Conservation (phyloP, 2,329 filamentous ascomycete species). For the Colletotrichum sp. region DNA sequence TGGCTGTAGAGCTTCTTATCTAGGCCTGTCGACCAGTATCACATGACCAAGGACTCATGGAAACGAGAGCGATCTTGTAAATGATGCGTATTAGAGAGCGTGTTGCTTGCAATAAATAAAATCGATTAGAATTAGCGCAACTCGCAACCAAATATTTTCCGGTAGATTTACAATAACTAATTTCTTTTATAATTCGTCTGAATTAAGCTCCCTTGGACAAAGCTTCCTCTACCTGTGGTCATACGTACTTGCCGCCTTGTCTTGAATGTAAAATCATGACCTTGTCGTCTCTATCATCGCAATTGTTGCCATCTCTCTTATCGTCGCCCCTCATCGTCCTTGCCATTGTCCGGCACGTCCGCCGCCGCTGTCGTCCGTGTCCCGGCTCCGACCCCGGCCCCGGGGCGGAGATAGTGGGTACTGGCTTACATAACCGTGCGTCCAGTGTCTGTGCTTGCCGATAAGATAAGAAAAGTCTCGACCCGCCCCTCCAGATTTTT, state of each 20-base stretch:
- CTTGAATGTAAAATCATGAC: background rate
- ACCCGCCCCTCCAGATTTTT: conserved; percentile 18
- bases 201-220: too few relatives aligned
- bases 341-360: too few relatives aligned
- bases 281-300: background rate
- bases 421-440: background rate
- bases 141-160: background rate
- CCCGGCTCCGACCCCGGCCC: background rate
- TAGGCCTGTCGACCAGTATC: background rate
- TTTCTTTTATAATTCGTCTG: too few relatives aligned
- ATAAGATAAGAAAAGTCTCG: conserved; percentile 14
- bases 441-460: background rate
- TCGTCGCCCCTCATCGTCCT: too few relatives aligned
- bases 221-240: too few relatives aligned
- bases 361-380: background rate
- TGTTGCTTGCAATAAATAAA: background rate
- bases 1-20: background rate
- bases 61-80: background rate
- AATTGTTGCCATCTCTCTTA: too few relatives aligned
- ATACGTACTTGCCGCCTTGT: background rate
- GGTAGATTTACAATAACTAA: too few relatives aligned
- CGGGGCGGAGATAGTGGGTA: background rate
- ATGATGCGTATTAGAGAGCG: background rate
- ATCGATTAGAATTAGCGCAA: background rate
- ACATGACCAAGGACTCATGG: rapidly evolving